Base-by-base conservation (phyloP, 2,329 filamentous ascomycete genomes). In the Pseudopyricularia cyperi region DNA sequence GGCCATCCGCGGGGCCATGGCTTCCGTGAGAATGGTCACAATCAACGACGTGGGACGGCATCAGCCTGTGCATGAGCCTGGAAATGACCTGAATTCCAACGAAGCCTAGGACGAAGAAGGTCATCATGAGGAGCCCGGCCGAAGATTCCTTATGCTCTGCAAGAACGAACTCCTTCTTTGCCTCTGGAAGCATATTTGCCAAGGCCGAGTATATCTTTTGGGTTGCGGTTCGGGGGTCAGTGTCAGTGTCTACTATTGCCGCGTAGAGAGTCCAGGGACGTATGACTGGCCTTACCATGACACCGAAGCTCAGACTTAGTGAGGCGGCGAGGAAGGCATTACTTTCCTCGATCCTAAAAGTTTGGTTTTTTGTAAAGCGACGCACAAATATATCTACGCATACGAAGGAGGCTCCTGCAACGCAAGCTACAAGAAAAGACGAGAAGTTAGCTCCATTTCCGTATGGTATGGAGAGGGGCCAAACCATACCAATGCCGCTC, bases 141-240 rank as follows among this genome's bases (percentile, higher is more conserved):
- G 69, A 63, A 55, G 82, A 78, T 3, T 87, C 73, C 7, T 78
- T 74, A 66, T 83, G 82, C 15, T 82, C 83, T 50, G 82, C 85
- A 52, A 81, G 74, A 54, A 76, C 72, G 3, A 98, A 75, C 62
- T 95, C 95, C 37, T 73, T 74, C 62, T 85, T 89, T 2, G 91
- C 83, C 19, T 87, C 89, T 9, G 91, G 91, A 7, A 97, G 76
- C 87, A 97, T 96, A 66, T 83, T 93, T 66, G 90, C 95, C 30
- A 97, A 70, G 1, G 91, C 83, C 34, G 90, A 95, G 67, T 95
- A 96, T 39, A 95, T 77, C 89, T 95, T 60, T 4, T 12, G 9
- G n/a, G 33, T 17, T 14, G 15, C 44, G 46, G 50, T 50, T n/a
- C n/a, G n/a, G n/a, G n/a, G n/a, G n/a, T n/a, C n/a, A 30, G 33